A percentile compares a stretch with the other conserved stretches of the same genome.
Evolutionary conservation across 768 basidiomycete species (phyloP).

Genomic region (Leccinum imitatum): DNA sequence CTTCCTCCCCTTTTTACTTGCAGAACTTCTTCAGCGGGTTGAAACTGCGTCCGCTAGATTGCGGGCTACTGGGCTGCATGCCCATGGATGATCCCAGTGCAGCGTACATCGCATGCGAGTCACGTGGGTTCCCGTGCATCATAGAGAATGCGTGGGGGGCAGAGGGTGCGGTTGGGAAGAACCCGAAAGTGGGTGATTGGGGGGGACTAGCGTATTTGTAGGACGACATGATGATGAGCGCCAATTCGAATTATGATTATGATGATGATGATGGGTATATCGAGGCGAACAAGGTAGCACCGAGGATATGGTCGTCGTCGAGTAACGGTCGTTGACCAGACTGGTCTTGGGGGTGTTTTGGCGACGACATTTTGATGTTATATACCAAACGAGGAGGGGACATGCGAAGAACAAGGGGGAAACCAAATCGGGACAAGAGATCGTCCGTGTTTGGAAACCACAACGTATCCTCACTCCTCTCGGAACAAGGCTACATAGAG

Average conservation of each 20-base stretch:
- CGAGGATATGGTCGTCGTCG: slow-evolving; percentile 11
- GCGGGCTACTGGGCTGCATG: slow-evolving; percentile 24
- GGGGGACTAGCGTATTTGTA: slow-evolving; percentile 41
- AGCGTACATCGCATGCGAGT: slow-evolving; percentile 58
- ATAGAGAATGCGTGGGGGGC: slow-evolving; percentile 57
- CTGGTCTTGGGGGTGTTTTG: slow-evolving; percentile 6
- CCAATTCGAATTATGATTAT: too few species aligned
- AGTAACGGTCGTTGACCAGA: slow-evolving; percentile 7
- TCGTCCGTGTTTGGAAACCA: slow-evolving; percentile 25
- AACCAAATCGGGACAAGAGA: slow-evolving; percentile 16
- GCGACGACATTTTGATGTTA: slow-evolving; percentile 20
- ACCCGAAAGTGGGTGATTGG: slow-evolving; percentile 55
- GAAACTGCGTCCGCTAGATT: slow-evolving; percentile 24
- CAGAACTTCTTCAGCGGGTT: slow-evolving; percentile 39
- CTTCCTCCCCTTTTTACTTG: slow-evolving; percentile 21
- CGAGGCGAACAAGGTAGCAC: slow-evolving; percentile 11
- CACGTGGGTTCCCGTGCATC: slow-evolving; percentile 61
- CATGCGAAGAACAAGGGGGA: slow-evolving; percentile 28
- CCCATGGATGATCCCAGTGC: slow-evolving; percentile 40
- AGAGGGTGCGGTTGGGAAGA: slow-evolving; percentile 56
- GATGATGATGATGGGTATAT: not conserved
- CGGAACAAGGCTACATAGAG: slow-evolving; percentile 17
- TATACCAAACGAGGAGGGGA: slow-evolving; percentile 20
- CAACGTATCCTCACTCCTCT: not conserved
- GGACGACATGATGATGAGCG: slow-evolving; percentile 37